Evolutionary conservation across 148 eudicot species (phyloP), one percentile per base, ranked within the genome.

Genomic region (Simmondsia chinensis): DNA sequence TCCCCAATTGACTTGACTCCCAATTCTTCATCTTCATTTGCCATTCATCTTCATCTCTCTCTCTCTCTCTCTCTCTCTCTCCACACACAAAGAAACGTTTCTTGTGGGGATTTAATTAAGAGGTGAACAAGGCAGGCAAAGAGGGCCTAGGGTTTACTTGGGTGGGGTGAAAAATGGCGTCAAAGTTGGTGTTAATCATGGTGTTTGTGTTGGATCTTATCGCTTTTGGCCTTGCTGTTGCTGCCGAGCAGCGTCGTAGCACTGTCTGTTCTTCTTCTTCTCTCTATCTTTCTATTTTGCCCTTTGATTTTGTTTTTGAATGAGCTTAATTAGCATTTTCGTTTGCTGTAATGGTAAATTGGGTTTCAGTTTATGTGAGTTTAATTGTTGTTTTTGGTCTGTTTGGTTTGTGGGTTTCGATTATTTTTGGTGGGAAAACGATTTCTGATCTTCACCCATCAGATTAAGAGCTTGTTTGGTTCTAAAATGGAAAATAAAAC

Each of bases 191-290:
- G 4, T 31, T 83, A 43, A 63, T 70, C 13, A 43, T 59, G 20
- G 94, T 79, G 9, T 79, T 79, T 55, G 45, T 76, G 9, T 35
- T 83, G 16, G 77, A 83, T 73, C 60, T 79, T 23, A 56, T 79
- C 59, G 94, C 94, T 58, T 83, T 83, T 68, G 73, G 66, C 2
- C 80, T 82, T 33, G 83, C 83, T 62, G 75, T 82, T 65, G 80
- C 80, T 51, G 94, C 87, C 59, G 94, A 76, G 57, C 87, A 73
- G 36, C 63, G 78, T 32, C 68, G 81, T 42, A 60, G 74, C 40
- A 50, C 65, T 41, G 91, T 82, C 26, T 60, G 77, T 66, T 53
- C 15, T n/a, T 10, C 8, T 40, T 20, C 20, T 5, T 50, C 30
- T 23, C 5, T 22, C 48, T 43, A 50, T 20, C 9, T 18, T 16